Base-by-base conservation (phyloP, 495 filamentous ascomycete species). In the Neurospora intermedia region DNA sequence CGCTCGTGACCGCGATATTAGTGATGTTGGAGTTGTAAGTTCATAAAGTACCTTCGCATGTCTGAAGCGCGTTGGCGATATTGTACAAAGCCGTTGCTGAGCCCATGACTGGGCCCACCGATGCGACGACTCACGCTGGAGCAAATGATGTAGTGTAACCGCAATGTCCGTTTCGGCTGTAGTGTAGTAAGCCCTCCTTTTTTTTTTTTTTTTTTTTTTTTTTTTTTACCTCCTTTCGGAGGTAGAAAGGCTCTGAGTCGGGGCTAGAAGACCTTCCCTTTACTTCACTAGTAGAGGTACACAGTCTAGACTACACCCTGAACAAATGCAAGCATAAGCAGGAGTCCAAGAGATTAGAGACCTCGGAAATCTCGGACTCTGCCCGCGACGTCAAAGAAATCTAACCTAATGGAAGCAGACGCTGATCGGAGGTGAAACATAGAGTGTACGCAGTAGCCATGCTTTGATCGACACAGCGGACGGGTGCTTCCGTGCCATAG, bases 1-100 rank as follows among this genome's bases (percentile, higher is more conserved):
- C 71, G 75, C 76, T 72, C 73, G n/a, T 62, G 23, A 75, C 70
- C 72, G 75, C 45, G 43, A 72, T 62, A 43, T 70, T 73, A 73
- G 43, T 2, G 6, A 71, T 71, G 16, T 48, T 31, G 23, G 48
- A 23, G 23, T 10, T 46, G 43, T 4, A 2, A 31, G 0, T 31
- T 2, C 27, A 27, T 27, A 27, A 27, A 27, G 2, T 27, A 27
- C 27, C 27, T 27, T 27, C 27, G 27, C 27, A 2, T 27, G 27
- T 27, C 27, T 2, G 27, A 27, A 27, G 11, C 6, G 54, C 16
- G 4, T 4, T 6, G 9, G 42, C 5, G 16, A 43, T n/a, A 27
- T 27, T 27, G 27, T 27, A 27, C 15, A 62, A 62, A 9, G 23
- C 13, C 15, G 54, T 18, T 62, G 27, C 27, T 13, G 7, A 31